Percentiles rank a stretch among this genome's conserved stretches.
These are phyloP conservation scores for Bullera alba DNA, from an alignment of 768 basidiomycete genomes.

Conservation along the genomic window DNA sequence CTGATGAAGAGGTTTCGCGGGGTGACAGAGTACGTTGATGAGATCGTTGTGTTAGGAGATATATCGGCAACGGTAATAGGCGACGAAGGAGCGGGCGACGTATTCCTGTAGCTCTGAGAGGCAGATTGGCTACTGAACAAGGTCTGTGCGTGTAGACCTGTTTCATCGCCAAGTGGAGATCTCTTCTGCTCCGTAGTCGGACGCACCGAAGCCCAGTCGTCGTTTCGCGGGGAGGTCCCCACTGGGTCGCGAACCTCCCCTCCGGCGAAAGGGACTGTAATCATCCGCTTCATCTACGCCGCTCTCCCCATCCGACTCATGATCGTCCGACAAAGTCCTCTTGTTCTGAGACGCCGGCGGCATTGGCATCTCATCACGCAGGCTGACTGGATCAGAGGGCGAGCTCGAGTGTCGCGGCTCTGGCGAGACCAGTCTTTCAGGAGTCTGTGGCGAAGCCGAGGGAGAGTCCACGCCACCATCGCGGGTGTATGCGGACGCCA, in stretches of 20 bases:
- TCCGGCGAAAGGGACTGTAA: constrained; percentile 38
- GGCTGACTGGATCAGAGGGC: background rate
- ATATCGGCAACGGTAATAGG: no score
- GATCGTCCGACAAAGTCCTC: background rate
- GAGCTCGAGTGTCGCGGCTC: background rate
- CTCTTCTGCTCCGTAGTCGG: no score
- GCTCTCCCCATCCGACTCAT: background rate
- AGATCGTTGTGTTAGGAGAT: no score
- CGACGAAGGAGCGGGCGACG: no score
- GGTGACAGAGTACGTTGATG: no score
- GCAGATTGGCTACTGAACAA: no score
- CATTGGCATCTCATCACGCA: background rate
- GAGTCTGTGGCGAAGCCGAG: background rate
- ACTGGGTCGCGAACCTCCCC: constrained; percentile 34
- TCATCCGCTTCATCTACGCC: constrained; percentile 2
- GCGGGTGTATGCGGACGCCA: constrained; percentile 17
- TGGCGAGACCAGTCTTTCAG: background rate
- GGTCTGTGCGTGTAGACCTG: no score
- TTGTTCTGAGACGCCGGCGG: constrained; percentile 6
- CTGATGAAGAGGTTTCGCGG: no score
- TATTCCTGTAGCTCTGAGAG: no score
- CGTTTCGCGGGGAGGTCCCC: constrained; percentile 26
- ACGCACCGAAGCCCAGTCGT: no score
- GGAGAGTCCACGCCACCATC: background rate
- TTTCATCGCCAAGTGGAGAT: no score